Evolutionary conservation across 2,329 filamentous ascomycete genomes (phyloP), one percentile per base, ranked within the genome.

Genomic region (Aspergillus viridinutans): DNA sequence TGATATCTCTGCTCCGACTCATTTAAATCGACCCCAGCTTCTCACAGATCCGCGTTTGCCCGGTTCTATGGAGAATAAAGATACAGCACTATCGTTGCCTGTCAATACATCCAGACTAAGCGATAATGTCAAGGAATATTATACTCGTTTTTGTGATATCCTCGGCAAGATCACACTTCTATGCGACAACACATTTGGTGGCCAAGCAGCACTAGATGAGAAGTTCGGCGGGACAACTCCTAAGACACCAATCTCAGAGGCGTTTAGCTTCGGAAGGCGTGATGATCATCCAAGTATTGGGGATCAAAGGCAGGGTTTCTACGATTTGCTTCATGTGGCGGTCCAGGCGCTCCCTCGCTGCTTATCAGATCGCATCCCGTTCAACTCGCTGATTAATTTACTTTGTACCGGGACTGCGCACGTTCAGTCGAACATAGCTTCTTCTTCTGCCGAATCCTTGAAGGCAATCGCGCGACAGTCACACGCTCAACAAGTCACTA

Each of bases 391-490:
- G 32, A 92, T 99, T 74, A 97, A 97, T 69, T 81, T 99, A 1
- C 80, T 99, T 3, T 99, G 95, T 70, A 99, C 94, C 2, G 94
- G 93, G 10, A 99, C 95, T 1, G 94, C 94, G 12, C 95, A 99
- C 74, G 89, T 97, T 20, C 92, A 97, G 69, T 85, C 85, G 38
- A 92, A 94, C 57, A 97, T 99, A 71, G 95, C 94, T 1, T 84
- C 86, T 47, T 97, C 94, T 0, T 97, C 95, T 1, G 90, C 92
- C 3, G 89, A 92, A 64, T 97, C 94, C 1, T 76, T 99, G 17
- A 97, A 97, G 72, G 93, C 93, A 0, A 99, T 99, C 66, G 94
- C 95, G 10, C 84, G 90, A 32, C 94, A 99, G 68, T 90, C 89
- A 7, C 90, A 96, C 74, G 92, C 94, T 0, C 92, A 99, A 65